Percentiles rank a stretch among this genome's conserved stretches.
Conservation (phyloP, 1,284 basidiomycete genomes). For the Kalmanozyma brasiliensis region DNA sequence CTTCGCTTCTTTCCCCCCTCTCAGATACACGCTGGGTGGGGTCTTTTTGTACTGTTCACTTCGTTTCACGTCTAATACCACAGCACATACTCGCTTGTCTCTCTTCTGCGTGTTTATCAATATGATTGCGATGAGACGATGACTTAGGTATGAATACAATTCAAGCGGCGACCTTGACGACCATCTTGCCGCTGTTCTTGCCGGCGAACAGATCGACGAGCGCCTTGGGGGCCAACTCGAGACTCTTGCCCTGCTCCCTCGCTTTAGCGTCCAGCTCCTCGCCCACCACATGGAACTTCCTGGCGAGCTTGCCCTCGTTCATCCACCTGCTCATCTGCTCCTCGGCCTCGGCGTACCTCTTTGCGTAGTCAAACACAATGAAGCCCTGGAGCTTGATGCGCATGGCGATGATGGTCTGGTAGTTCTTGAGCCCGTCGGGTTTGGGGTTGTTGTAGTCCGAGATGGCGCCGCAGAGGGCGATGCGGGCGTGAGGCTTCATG, state of each 20-base stretch:
- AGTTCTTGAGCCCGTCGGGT: slow-evolving; percentile 68
- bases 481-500: slow-evolving; percentile 80
- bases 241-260: slow-evolving; percentile 20
- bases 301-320: slow-evolving; percentile 78
- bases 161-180: slow-evolving; percentile 44
- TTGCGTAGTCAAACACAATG: slow-evolving; percentile 54
- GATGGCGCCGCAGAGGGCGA: slow-evolving; percentile 83
- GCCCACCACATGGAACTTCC: slow-evolving; percentile 70
- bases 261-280: slow-evolving; percentile 37
- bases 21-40: not conserved
- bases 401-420: slow-evolving; percentile 76
- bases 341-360: slow-evolving; percentile 33
- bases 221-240: slow-evolving; percentile 42
- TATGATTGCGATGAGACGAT: not conserved
- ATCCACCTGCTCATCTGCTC: slow-evolving; percentile 72
- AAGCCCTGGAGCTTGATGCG: slow-evolving; percentile 84
- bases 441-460: slow-evolving; percentile 67
- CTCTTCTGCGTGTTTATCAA: too few species aligned
- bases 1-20: not conserved
- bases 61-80: not conserved
- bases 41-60: not conserved
- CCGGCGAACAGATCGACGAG: slow-evolving; percentile 55
- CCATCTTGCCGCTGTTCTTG: slow-evolving; percentile 57
- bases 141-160: not conserved
- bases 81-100: too few species aligned